Evolutionary conservation across 257 asterid genomes (phyloP).

Genomic region (Solanum corneliomulleri): DNA sequence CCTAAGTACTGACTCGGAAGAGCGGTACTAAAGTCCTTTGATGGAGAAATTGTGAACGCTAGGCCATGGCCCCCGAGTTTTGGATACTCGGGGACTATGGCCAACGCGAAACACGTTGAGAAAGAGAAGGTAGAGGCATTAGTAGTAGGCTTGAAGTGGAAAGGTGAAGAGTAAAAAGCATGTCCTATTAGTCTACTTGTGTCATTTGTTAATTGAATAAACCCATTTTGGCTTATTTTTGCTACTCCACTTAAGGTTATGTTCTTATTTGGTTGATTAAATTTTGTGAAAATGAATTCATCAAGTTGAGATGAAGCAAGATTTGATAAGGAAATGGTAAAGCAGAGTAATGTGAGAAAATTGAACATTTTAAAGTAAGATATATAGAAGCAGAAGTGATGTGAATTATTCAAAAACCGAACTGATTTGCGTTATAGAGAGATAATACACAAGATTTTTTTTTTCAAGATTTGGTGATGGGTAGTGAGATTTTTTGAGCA

Average conservation of each 20-base stretch:
- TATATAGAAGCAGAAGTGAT: background rate
- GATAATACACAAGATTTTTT: background rate
- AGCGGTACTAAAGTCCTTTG: constrained; percentile 16
- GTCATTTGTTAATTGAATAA: constrained; percentile 36
- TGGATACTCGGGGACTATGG: constrained; percentile 50
- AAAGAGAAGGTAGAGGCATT: constrained; percentile 25
- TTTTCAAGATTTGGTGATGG: background rate
- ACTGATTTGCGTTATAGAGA: background rate
- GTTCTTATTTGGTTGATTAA: background rate
- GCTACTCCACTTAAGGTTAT: constrained; percentile 27
- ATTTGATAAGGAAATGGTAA: background rate
- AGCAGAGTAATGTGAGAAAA: background rate
- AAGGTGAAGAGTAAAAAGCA: constrained; percentile 32
- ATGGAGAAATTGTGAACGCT: constrained; percentile 35
- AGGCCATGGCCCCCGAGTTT: constrained; percentile 57
- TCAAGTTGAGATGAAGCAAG: background rate
- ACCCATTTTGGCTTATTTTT: constrained; percentile 18
- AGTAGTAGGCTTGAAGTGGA: constrained; percentile 28
- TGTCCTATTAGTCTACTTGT: constrained; percentile 34
- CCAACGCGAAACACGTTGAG: constrained; percentile 47
- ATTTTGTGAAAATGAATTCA: background rate
- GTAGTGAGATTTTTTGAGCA: background rate
- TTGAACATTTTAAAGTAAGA: background rate
- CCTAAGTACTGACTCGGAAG: constrained; percentile 64
- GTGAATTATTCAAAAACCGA: background rate